Evolutionary conservation across 192 early-diverging fungal species (phyloP).

Genomic region (Gigaspora rosea): DNA sequence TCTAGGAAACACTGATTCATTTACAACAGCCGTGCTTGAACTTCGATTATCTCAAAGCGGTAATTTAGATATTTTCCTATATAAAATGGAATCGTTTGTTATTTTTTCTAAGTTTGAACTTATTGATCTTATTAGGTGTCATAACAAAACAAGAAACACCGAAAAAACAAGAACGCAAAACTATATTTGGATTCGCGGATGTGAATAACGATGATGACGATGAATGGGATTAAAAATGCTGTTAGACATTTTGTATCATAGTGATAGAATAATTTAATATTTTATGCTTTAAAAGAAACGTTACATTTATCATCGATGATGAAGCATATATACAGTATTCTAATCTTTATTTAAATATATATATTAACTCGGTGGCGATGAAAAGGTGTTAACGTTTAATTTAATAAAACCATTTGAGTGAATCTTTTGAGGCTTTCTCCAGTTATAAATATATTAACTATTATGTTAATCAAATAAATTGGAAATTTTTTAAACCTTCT

Average conservation of each 20-base stretch:
- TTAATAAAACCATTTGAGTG: too few species aligned
- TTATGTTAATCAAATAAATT: too few species aligned
- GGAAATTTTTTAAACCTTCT: too few species aligned
- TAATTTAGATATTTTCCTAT: background rate
- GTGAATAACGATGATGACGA: conserved; percentile 19
- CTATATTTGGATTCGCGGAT: conserved; percentile 24
- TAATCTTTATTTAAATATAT: too few species aligned
- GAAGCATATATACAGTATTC: too few species aligned
- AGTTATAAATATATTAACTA: too few species aligned
- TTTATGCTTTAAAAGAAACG: background rate
- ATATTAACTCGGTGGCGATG: too few species aligned
- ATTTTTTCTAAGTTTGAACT: background rate
- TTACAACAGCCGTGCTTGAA: conserved; percentile 78
- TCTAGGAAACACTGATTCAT: conserved; percentile 84
- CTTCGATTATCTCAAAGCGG: conserved; percentile 43
- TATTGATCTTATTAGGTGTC: conserved; percentile 8
- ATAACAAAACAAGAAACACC: background rate
- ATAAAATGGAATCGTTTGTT: too few species aligned
- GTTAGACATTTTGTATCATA: background rate
- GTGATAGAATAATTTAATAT: too few species aligned
- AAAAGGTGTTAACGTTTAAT: too few species aligned
- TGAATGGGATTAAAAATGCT: conserved; percentile 15
- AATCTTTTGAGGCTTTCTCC: too few species aligned
- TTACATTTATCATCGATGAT: too few species aligned
- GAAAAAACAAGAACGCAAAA: conserved; percentile 10